A percentile compares a stretch with the other conserved stretches of the same genome.
phyloP scores from a whole-genome alignment of 1,284 basidiomycete genomes.

The Ustilago nuda region DNA sequence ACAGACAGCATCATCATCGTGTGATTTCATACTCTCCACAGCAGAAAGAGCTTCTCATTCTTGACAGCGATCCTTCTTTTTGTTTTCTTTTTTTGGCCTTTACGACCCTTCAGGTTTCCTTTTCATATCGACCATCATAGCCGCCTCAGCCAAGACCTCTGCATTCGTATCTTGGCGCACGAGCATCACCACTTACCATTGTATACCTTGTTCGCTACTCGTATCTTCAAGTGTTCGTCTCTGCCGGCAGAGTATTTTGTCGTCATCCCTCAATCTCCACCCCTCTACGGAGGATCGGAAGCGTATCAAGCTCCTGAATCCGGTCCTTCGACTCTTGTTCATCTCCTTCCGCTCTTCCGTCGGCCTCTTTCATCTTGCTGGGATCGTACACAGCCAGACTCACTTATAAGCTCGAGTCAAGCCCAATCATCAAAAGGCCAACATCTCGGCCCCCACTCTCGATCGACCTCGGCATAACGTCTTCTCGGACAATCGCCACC shows the following conservation, averaged over 20 bases:
- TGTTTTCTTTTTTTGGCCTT: background rate
- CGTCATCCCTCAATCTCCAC: background rate
- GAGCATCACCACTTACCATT: background rate
- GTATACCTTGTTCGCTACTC: background rate
- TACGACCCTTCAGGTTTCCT: background rate
- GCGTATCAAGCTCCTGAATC: background rate
- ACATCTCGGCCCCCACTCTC: background rate
- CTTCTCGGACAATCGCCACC: background rate
- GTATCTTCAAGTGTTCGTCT: conserved; percentile 1
- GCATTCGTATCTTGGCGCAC: background rate
- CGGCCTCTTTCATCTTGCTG: background rate
- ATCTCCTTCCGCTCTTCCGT: background rate
- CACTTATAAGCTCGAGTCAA: background rate
- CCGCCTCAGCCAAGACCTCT: background rate
- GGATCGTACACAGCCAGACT: background rate
- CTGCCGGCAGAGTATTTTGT: conserved; percentile 28
- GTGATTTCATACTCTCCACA: background rate
- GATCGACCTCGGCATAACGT: background rate
- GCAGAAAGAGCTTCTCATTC: background rate
- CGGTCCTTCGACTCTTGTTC: too few species aligned
- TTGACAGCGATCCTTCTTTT: background rate
- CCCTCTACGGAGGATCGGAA: background rate
- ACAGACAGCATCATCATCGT: background rate
- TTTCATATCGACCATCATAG: background rate
- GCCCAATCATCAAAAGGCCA: background rate